Evolutionary conservation across 805 yeast genomes (phyloP), one percentile per base, ranked within the genome.

Genomic region (Saturnispora bothae): DNA sequence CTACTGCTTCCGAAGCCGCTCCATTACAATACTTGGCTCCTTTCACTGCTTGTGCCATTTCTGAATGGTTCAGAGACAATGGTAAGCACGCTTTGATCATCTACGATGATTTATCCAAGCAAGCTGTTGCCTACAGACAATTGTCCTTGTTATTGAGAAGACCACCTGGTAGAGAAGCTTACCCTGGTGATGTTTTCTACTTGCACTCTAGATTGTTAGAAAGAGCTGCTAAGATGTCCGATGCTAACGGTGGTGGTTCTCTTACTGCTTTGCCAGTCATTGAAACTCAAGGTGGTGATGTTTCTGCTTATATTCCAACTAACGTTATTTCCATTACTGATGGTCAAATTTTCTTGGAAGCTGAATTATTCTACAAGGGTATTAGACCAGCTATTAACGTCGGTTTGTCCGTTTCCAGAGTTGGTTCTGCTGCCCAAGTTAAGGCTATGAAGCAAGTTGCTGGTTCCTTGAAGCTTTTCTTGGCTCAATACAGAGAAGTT

Each of bases 51-150:
- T 82, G 95, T 66, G 95, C 99, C 61, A 88, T 92, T 66, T 96
- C 97, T 75, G 99, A 92, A 76, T 92, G 98, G 98, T 92, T 92
- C 94, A 85, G 98, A 79, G 99, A 92, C 78, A 92, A 89, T 70
- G 96, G 95, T 65, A 83, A 70, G 68, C 97, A 92, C 71, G 94
- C 97, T 57, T 74, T 89, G 72, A 92, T 89, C 68, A 72, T 85
- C 79, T 89, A 74, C 72, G 97, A 89, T 68, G 97, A 89, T 71
- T 79, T 89, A 73, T 89, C 97, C 63, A 89, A 89, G 76, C 97
- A 89, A 76, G 97, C 97, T 53, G 97, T 89, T 65, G 97, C 97
- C 55, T 89, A 89, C 85, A 94, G 97, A 78, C 97, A 89, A 77
- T 81, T 89, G 74, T 89, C 97, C 48, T 78, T 89, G 67, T 73